Percentiles rank a stretch among this genome's conserved stretches.
Conservation (phyloP, 371 early-diverging fungal genomes). For the Batkoa obscura region DNA sequence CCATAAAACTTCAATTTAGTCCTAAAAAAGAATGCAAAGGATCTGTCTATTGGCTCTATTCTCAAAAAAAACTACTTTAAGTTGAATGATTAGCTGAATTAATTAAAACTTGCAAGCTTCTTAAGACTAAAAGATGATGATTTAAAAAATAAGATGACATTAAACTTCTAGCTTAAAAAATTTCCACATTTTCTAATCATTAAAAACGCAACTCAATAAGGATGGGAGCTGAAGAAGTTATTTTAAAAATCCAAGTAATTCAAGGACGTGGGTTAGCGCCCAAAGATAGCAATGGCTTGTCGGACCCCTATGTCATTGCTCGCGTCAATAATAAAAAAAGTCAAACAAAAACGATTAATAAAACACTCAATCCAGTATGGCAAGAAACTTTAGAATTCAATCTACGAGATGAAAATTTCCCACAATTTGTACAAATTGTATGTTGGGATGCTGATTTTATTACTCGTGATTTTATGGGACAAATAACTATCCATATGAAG, state of each 20-base stretch:
- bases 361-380: constrained; percentile 58
- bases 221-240: background rate
- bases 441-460: constrained; percentile 44
- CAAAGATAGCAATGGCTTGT: constrained; percentile 12
- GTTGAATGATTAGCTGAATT: too few species aligned
- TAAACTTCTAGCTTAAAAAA: too few species aligned
- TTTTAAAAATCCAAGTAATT: constrained; percentile 7
- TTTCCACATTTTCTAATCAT: too few species aligned
- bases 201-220: too few species aligned
- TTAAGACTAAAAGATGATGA: too few species aligned
- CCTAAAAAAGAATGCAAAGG: too few species aligned
- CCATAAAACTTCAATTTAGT: too few species aligned
- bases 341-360: constrained; percentile 34
- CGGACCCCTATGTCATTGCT: constrained; percentile 9
- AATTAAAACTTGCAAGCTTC: too few species aligned
- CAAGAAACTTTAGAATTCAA: constrained; percentile 43
- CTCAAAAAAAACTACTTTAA: too few species aligned
- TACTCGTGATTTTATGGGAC: constrained; percentile 38
- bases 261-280: constrained; percentile 7
- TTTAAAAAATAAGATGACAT: too few species aligned
- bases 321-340: constrained; percentile 5
- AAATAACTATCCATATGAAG: constrained; percentile 28
- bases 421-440: constrained; percentile 20
- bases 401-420: constrained; percentile 20
- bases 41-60: too few species aligned